phyloP scores from a whole-genome alignment of 495 filamentous ascomycete genomes.

The Gamarada debralockiae region DNA sequence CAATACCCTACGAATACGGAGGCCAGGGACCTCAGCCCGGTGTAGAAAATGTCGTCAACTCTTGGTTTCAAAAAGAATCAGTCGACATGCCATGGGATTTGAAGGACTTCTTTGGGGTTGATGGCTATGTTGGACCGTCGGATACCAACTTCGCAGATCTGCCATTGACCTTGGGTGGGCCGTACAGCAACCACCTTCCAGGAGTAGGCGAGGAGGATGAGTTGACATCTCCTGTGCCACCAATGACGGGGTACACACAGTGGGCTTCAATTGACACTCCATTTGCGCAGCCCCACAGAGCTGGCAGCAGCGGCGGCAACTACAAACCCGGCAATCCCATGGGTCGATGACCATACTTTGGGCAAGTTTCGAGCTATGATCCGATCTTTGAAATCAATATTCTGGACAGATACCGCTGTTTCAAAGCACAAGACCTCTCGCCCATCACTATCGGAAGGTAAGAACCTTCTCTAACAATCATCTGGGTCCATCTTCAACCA shows the following conservation, averaged over 20 bases:
- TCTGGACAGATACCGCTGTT: too few relatives aligned
- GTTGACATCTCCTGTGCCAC: constrained; percentile 3
- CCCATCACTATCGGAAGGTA: too few relatives aligned
- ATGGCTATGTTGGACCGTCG: constrained; percentile 2
- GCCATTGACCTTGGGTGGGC: not conserved
- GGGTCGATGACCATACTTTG: not conserved
- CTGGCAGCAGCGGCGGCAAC: not conserved
- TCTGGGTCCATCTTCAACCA: not conserved
- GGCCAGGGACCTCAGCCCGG: not conserved
- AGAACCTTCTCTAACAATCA: not conserved
- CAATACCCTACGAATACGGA: not conserved
- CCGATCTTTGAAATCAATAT: too few relatives aligned
- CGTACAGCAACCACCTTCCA: not conserved
- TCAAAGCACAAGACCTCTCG: too few relatives aligned
- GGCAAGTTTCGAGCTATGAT: too few relatives aligned
- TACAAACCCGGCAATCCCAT: not conserved
- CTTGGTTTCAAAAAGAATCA: constrained; percentile 20
- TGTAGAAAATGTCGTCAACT: constrained; percentile 8
- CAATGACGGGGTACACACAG: constrained; percentile 17
- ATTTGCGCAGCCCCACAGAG: constrained; percentile 6
- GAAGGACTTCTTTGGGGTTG: constrained; percentile 22
- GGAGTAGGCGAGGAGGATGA: constrained; percentile 6
- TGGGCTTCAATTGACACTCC: constrained; percentile 20
- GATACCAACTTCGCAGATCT: not conserved
- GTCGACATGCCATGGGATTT: constrained; percentile 20